Base-by-base conservation (phyloP, 2,329 filamentous ascomycete genomes). In the Anthostomella pinea region DNA sequence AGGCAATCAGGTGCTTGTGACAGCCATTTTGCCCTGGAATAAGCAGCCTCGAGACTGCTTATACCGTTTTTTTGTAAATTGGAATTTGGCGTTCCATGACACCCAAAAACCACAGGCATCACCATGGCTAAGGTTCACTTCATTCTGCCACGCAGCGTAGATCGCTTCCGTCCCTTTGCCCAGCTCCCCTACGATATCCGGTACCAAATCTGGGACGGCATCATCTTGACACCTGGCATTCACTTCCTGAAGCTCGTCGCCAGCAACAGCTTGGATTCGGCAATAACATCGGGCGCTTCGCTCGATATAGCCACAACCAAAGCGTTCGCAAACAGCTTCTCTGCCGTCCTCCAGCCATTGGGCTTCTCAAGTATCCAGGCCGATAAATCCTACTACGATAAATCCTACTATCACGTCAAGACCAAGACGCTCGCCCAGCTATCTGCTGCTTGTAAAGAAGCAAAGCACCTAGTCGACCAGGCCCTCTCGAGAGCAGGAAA, bases 341-440 rank as follows among this genome's bases (percentile, higher is more conserved):
- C 21, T 43, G 49, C 51, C 32, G 35, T 30, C 10, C 35, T 58
- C 21, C 44, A 41, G 22, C 54, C 56, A 0, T 24, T 52, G n/a
- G n/a, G n/a, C 4, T 57, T 52, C 32, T 42, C 46, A 1, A 26
- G 44, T 11, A 26, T 43, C 1, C 41, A 38, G 18, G 55, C 53
- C 11, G 56, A 60, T 26, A 50, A 48, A 17, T 60, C 57, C 1
- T 45, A 59, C 44, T 56, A 57, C 27, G 56, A 60, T 26, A 50
- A 48, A 17, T 60, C 57, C 1, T 45, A 59, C 44, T 56, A 41
- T 52, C n/a, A 41, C 39, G n/a, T n/a, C 4, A 41, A 39, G 37
- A 54, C 43, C 21, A 49, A 53, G 38, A 50, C 43, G 2, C 32
- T 57, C 23, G 39, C 46, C 2, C 49, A 43, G 11, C 41, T 60